Base-by-base conservation (phyloP, 768 basidiomycete genomes). In the Clitopilus hobsonii region DNA sequence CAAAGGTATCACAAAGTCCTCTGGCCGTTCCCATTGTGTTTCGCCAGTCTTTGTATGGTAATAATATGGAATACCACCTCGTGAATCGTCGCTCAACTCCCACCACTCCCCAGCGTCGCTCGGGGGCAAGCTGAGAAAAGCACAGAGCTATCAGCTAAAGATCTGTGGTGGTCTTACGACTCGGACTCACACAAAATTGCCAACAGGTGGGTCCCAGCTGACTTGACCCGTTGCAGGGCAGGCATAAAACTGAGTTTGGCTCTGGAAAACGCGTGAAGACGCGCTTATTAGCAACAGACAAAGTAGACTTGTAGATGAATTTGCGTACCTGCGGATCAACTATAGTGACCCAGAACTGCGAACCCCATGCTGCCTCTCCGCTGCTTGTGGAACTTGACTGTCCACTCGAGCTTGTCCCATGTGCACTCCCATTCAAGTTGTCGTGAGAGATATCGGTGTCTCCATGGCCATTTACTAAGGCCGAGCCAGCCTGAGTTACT, bases 321-420 rank as follows among this genome's bases (percentile, higher is more conserved):
- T 7, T 51, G 60, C 77, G 29, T 54, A 90, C 94, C 79, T 90
- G 84, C 24, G 94, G 94, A 77, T 97, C 94, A 49, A 89, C 81
- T 52, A 96, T 77, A 5, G 94, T 95, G 6, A 96, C 91, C 94
- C 94, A 97, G 67, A 97, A 96, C 68, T 93, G 87, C 24, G 88
- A 83, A 4, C 91, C 92, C 92, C 92, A 94, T 25, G 29, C 25
- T 27, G 49, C 29, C 27, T 50, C 29, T 20, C 29, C 49, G 49
- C 20, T 50, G 49, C 29, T 50, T n/a, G n/a, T n/a, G 22, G 49
- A 50, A 45, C 41, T 45, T 20, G 41, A 45, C 16, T 32, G 30
- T 16, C 30, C 30, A 18, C 41, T 45, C 3, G 41, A 45, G 18
- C n/a, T 10, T 18, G 41, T 45, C 5, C 41, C 41, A 45, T 45